phyloP scores from a whole-genome alignment of 805 yeast genomes.

The Wickerhamomyces bovis region DNA sequence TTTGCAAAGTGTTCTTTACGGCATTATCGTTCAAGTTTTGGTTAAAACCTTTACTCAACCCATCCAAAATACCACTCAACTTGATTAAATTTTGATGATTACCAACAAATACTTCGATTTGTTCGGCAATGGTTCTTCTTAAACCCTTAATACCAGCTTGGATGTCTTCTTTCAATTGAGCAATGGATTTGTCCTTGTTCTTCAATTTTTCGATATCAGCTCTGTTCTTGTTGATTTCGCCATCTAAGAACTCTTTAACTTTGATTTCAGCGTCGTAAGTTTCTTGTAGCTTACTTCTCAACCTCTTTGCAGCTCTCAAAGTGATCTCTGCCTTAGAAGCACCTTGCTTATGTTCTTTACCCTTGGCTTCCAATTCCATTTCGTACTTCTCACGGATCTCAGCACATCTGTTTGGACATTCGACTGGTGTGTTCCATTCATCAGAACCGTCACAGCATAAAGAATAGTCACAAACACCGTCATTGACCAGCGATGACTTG shows the following conservation, averaged over 20 bases:
- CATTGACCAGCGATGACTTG: conserved; percentile 66
- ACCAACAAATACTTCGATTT: conserved; percentile 17
- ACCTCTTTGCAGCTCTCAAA: conserved; percentile 17
- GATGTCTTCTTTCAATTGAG: conserved; percentile 6
- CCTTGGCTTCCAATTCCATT: conserved; percentile 1
- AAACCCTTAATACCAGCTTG: conserved; percentile 2
- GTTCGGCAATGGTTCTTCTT: conserved; percentile 13
- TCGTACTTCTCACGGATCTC: conserved; percentile 23
- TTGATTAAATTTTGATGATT: conserved; percentile 19
- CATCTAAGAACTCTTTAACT: conserved; percentile 4
- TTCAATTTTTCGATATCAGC: conserved; percentile 1
- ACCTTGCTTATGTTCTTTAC: conserved; percentile 15
- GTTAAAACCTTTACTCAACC: conserved; percentile 56
- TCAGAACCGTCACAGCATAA: conserved; percentile 94
- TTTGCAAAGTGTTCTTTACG: conserved; percentile 65
- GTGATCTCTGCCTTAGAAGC: conserved; percentile 14
- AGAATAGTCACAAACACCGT: conserved; percentile 88
- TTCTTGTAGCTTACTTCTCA: conserved; percentile 24
- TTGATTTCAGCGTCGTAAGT: conserved; percentile 16
- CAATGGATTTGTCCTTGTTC: not conserved
- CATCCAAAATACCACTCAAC: conserved; percentile 34
- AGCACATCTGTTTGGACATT: conserved; percentile 24
- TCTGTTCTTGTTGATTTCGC: conserved; percentile 5
- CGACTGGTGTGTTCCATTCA: conserved; percentile 38
- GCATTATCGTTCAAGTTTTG: conserved; percentile 84